phyloP scores from a whole-genome alignment of 2,329 filamentous ascomycete species.

The Diaporthe citriasiana region DNA sequence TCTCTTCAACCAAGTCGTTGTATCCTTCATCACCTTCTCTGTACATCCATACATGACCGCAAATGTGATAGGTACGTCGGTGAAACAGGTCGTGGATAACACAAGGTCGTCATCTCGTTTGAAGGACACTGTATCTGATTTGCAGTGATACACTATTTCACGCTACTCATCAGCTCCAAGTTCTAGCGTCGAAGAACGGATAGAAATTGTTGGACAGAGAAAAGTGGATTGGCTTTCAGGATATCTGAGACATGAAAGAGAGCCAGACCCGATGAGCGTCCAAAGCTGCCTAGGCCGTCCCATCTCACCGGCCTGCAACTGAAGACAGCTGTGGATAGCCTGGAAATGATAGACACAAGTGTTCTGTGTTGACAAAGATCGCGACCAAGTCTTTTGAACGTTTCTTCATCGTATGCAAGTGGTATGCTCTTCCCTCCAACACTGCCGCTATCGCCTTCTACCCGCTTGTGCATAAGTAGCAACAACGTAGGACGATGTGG shows the following conservation, averaged over 20 bases:
- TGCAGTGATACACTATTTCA: constrained; percentile 46
- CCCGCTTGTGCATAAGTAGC: constrained; percentile 4
- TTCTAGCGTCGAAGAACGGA: no score
- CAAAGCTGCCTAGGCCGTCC: constrained; percentile 16
- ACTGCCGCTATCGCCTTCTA: background rate
- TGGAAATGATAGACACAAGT: constrained; percentile 27
- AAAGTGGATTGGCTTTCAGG: background rate
- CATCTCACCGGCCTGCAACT: constrained; percentile 37
- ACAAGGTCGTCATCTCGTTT: constrained; percentile 38
- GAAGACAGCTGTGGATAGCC: constrained; percentile 42
- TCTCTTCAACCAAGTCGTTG: background rate
- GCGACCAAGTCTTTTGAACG: constrained; percentile 28
- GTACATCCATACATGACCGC: constrained; percentile 46
- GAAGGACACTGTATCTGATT: constrained; percentile 44
- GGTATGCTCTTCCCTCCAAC: constrained; percentile 16
- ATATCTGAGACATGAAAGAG: background rate
- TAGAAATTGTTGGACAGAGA: no score
- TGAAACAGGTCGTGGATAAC: constrained; percentile 45
- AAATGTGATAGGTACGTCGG: constrained; percentile 38
- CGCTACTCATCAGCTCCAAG: background rate
- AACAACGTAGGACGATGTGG: background rate
- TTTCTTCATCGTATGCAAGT: constrained; percentile 41
- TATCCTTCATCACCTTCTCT: background rate
- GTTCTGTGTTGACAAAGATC: constrained; percentile 45
- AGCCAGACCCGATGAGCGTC: constrained; percentile 40